Evolutionary conservation across 768 basidiomycete species (phyloP), one percentile per base, ranked within the genome.

Genomic region (Xerocomus spinulosus): DNA sequence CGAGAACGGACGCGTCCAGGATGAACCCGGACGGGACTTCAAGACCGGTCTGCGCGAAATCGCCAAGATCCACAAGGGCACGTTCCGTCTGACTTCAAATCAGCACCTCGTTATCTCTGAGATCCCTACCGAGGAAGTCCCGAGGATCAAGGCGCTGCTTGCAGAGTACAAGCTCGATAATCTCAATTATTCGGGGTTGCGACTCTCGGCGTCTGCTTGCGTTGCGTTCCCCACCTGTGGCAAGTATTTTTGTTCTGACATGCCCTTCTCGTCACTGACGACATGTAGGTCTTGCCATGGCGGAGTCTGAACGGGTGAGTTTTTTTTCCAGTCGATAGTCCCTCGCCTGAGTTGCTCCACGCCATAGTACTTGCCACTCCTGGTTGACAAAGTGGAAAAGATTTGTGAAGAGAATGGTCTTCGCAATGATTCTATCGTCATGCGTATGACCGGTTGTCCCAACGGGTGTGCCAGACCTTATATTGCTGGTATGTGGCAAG

Each of bases 381-480:
- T 98, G 33, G 76, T 98, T 49, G 85, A 91, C 69, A 97, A 97
- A 70, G 86, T 98, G 15, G 95, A 99, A 73, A 82, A 83, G 69
- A 86, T 97, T 6, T 90, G 88, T 61, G 96, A 98, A 66, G 89
- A 93, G 65, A 87, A 83, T 57, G 95, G 95, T 17, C 73, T 98
- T 34, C 78, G 95, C 38, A 85, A 96, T 63, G 95, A 99, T 68
- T 83, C 87, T 3, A 95, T 98, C 55, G 82, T 97, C 51, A 97
- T 99, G 95, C 81, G 95, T 44, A 97, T 98, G 94, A 97, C 94
- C 14, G 95, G 95, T 42, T 97, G 94, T 57, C 91, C 91, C 3
- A 93, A 92, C 59, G 92, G 91, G 30, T 93, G 93, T 64, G 90
- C 94, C 2, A 78, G 94, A 49, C 95, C 92, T 30, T 98, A 95